A percentile compares a stretch with the other conserved stretches of the same genome.
Evolutionary conservation across 2,329 filamentous ascomycete genomes (phyloP).

Genomic region (Pseudogymnoascus sp.): DNA sequence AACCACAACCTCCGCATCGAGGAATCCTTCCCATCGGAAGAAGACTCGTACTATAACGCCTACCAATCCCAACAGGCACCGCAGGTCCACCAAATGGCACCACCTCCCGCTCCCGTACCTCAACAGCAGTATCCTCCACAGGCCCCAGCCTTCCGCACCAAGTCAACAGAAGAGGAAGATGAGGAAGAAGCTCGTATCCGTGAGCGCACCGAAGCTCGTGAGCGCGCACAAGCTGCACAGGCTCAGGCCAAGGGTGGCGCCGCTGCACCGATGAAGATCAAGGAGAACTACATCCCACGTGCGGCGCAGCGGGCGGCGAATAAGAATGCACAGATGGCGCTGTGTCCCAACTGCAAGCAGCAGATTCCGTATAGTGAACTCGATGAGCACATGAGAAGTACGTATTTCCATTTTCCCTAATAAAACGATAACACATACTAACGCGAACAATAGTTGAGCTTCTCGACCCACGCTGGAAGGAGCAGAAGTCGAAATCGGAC

Average conservation of each 20-base stretch:
- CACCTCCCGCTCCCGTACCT: constrained; percentile 32
- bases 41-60: constrained; percentile 51
- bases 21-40: constrained; percentile 83
- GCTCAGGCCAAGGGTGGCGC: constrained; percentile 64
- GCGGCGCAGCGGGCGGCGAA: constrained; percentile 65
- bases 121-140: constrained; percentile 29
- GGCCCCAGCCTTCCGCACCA: constrained; percentile 13
- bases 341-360: constrained; percentile 91
- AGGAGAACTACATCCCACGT: constrained; percentile 83
- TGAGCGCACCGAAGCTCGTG: constrained; percentile 51
- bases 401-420: constrained; percentile 22
- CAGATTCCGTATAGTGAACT: constrained; percentile 81
- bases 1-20: constrained; percentile 74
- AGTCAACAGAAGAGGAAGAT: constrained; percentile 10
- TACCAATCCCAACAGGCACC: constrained; percentile 30
- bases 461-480: constrained; percentile 89
- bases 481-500: constrained; percentile 85
- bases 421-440: constrained; percentile 11
- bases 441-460: constrained; percentile 56
- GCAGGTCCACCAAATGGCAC: constrained; percentile 30
- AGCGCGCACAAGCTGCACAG: constrained; percentile 66
- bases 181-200: constrained; percentile 44
- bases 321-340: constrained; percentile 56
- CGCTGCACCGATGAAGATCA: constrained; percentile 70
- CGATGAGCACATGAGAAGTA: constrained; percentile 84